Evolutionary conservation across 148 eudicot genomes (phyloP), one percentile per base, ranked within the genome.

Genomic region (Rhododendron vialii): DNA sequence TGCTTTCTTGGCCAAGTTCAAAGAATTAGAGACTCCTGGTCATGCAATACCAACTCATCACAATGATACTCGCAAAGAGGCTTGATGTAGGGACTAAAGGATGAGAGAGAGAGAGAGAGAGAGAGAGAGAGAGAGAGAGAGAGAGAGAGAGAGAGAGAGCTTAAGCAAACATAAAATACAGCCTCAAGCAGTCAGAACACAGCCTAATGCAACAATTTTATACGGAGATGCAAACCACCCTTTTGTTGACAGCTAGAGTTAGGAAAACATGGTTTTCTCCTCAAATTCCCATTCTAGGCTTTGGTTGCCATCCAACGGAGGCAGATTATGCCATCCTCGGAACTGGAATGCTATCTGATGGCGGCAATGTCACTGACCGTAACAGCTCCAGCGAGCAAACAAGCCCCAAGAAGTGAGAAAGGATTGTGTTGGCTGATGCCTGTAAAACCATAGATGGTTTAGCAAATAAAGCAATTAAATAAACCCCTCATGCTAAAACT

Each of bases 341-440:
- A 82, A 89, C 89, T 57, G 95, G 95, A 80, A 84, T 61, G 91
- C 85, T 83, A 83, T 92, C 96, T 47, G 94, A 85, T 81, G 95
- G 89, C 10, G 96, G 94, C 80, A 91, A 74, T 7, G 99, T 95
- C 83, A 96, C 98, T 24, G 99, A 94, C 41, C 95, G 95, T 87
- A 93, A 88, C 88, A 96, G 91, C 90, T 95, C 99, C 91, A 96
- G 84, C 11, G 99, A 96, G 83, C 89, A 91, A 82, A 88, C 93
- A 65, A 95, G 93, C 74, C 99, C 99, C 51, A 97, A 78, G 91
- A 97, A 97, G 88, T 97, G 98, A 51, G 99, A 94, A 10, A 93
- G 91, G 89, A 95, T 91, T 75, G 96, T 94, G 89, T 95, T 95
- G 75, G 98, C 98, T 79, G 95, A 95, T 86, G 99, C 99, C 99